Evolutionary conservation across 1,139 yeast species (phyloP), one percentile per base, ranked within the genome.

Genomic region (Taphrina confusa): DNA sequence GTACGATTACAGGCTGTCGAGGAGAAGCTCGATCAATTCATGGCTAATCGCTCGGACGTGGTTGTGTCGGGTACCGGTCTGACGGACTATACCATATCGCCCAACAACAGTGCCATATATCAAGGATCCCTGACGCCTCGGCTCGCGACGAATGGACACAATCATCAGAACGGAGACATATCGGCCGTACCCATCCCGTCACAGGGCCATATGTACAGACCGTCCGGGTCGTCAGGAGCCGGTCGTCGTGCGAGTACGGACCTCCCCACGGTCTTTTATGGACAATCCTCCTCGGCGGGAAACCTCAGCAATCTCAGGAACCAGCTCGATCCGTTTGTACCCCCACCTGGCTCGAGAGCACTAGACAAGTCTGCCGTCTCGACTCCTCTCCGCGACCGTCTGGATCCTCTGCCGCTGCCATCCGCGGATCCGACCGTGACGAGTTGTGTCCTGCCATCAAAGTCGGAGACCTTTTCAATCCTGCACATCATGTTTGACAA

Each of bases 201-300:
- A 22, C 20, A 9, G 12, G 23, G n/a, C 16, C 28, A 20, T 31
- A 16, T n/a, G 30, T 25, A 31, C 36, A 40, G 25, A 16, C 40
- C 49, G 20, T 18, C 33, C 16, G 25, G 18, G 25, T 22, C 12
- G 11, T 18, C 20, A 11, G 23, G 42, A 11, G 25, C 42, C 42
- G 22, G 25, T n/a, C n/a, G 25, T 8, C 42, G 20, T 1, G 23
- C 25, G n/a, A 9, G 25, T n/a, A 9, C 25, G n/a, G 42, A 37
- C n/a, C 12, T 18, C n/a, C 39, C 49, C n/a, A 22, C 25, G 30
- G 58, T 36, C 23, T 54, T 42, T 37, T 54, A 54, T 14, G 58
- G 58, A 12, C 40, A 54, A 18, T 44, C 51, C 5, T 54, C 58
- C 6, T 31, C 51, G 11, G 45, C 18, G 4, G 58, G 51, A 28